Evolutionary conservation across 345 rosid genomes (phyloP).

Genomic region (Acer yangbiense): DNA sequence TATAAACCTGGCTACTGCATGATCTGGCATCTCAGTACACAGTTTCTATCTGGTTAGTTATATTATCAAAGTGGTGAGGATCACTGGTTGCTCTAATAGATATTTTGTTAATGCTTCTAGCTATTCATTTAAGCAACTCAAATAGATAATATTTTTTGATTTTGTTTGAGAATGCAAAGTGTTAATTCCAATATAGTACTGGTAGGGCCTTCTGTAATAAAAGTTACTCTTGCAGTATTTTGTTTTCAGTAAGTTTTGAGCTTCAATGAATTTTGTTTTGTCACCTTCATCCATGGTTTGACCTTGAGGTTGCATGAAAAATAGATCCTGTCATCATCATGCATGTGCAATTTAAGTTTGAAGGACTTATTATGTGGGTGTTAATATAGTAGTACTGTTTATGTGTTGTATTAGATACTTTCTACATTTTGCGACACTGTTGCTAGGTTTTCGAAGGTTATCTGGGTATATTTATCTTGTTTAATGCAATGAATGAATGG

Average conservation of each 20-base stretch:
- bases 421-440: background rate
- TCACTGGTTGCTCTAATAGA: background rate
- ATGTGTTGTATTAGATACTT: background rate
- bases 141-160: slow-evolving; percentile 5
- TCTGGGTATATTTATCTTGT: background rate
- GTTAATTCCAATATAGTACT: background rate
- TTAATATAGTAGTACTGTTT: background rate
- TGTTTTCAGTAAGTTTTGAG: background rate
- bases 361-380: background rate
- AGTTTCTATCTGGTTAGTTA: slow-evolving; percentile 1
- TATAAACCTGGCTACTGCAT: background rate
- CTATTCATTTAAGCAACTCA: slow-evolving; percentile 1
- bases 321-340: background rate
- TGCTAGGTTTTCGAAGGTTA: slow-evolving; percentile 2
- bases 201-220: background rate
- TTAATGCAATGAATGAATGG: background rate
- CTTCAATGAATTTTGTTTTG: background rate
- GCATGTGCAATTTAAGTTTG: background rate
- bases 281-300: background rate
- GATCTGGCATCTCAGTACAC: background rate
- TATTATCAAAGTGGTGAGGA: slow-evolving; percentile 12
- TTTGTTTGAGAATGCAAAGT: background rate
- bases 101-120: background rate
- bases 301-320: background rate
- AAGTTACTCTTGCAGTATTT: background rate